Evolutionary conservation across 1,284 basidiomycete species (phyloP).

Genomic region (Puccinia hordei): DNA sequence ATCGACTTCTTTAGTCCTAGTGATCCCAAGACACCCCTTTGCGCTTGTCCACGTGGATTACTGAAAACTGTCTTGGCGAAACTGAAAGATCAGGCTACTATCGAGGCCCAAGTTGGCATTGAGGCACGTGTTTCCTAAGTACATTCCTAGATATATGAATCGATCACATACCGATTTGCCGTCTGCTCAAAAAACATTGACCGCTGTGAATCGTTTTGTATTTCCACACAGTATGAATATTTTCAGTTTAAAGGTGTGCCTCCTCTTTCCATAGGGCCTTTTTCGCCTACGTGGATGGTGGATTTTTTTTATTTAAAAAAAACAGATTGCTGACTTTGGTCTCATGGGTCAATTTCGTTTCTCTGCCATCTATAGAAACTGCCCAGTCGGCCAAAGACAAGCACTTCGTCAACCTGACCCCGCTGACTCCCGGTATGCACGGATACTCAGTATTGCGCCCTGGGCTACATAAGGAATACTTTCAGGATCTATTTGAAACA

Average conservation of each 20-base stretch:
- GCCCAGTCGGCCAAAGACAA: conserved; percentile 75
- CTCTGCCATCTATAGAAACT: conserved; percentile 67
- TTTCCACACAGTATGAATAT: conserved; percentile 43
- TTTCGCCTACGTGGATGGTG: too few species aligned
- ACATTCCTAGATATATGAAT: too few species aligned
- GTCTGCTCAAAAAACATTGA: not conserved
- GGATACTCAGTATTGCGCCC: conserved; percentile 59
- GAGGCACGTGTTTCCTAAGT: conserved; percentile 4
- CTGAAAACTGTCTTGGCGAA: conserved; percentile 67
- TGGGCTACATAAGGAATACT: conserved; percentile 78
- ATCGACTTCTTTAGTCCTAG: conserved; percentile 80
- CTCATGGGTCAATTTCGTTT: not conserved
- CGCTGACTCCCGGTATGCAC: conserved; percentile 79
- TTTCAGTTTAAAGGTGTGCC: conserved; percentile 49
- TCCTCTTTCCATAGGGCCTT: not conserved
- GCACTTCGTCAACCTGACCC: conserved; percentile 71
- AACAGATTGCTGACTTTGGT: conserved; percentile 2
- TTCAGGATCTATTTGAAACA: conserved; percentile 81
- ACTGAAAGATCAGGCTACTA: conserved; percentile 60
- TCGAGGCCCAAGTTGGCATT: conserved; percentile 61
- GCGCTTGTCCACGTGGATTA: conserved; percentile 81
- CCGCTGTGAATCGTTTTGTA: not conserved
- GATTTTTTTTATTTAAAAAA: not conserved
- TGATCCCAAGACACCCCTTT: conserved; percentile 72
- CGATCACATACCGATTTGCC: not conserved